phyloP scores from a whole-genome alignment of 208 protist genomes.

The Tritrichomonas foetus region DNA sequence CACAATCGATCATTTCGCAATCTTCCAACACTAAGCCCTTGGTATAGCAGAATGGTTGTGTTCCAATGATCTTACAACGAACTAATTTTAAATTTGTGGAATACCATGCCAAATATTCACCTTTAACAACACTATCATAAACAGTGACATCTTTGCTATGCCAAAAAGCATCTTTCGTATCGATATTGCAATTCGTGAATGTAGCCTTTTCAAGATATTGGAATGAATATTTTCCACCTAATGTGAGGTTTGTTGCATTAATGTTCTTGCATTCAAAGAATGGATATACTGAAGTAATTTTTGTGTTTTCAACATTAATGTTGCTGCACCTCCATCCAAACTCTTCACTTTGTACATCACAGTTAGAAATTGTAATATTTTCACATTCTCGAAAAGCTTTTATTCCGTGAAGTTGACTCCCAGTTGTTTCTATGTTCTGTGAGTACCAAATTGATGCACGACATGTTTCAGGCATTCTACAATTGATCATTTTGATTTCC shows the following conservation, averaged over 20 bases:
- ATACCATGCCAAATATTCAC: conserved; percentile 14
- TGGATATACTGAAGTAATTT: background rate
- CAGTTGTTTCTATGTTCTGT: background rate
- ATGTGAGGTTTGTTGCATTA: background rate
- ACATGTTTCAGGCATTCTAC: background rate
- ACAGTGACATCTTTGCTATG: background rate
- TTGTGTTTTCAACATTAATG: background rate
- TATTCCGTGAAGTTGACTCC: background rate
- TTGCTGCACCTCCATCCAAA: background rate
- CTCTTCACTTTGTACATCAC: background rate
- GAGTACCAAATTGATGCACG: conserved; percentile 8
- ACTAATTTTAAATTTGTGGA: background rate
- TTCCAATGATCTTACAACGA: background rate
- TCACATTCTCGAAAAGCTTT: background rate
- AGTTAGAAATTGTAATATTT: background rate
- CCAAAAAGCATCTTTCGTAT: background rate
- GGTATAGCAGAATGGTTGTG: conserved; percentile 18
- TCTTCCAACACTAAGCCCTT: background rate
- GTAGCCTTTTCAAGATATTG: background rate
- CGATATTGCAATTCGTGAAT: background rate
- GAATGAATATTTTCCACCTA: background rate
- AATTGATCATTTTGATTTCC: background rate
- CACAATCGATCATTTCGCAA: background rate
- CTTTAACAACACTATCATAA: background rate
- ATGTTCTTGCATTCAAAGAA: background rate